A percentile compares a stretch with the other conserved stretches of the same genome.
These are phyloP conservation scores for Plasmodium inui DNA, from an alignment of 169 alveolate species.

Conservation along the genomic window DNA sequence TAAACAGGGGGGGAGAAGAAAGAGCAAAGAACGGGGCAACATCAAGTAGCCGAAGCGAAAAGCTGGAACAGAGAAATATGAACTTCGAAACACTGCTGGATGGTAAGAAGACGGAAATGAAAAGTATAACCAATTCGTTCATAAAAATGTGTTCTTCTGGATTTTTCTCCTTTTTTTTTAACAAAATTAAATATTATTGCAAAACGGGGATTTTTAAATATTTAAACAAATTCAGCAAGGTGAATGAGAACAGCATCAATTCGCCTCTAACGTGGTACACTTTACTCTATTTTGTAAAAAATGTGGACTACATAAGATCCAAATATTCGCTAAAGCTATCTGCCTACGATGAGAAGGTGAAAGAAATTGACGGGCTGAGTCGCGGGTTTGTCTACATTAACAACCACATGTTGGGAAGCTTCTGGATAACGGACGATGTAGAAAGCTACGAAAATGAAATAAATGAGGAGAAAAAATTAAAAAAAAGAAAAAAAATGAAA, in stretches of 20 bases:
- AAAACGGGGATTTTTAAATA: conserved; percentile 64
- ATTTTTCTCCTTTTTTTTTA: conserved; percentile 63
- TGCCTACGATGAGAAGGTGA: conserved; percentile 13
- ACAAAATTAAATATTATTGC: conserved; percentile 72
- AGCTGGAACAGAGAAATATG: neutral
- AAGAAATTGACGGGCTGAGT: conserved; percentile 49
- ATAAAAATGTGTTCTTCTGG: conserved; percentile 52
- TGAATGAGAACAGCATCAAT: conserved; percentile 24
- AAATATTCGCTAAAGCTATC: conserved; percentile 57
- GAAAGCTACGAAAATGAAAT: conserved; percentile 73
- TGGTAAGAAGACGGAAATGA: conserved; percentile 50
- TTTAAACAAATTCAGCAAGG: conserved; percentile 57
- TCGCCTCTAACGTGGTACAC: conserved; percentile 70
- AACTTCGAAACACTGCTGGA: neutral
- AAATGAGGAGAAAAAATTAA: conserved; percentile 31
- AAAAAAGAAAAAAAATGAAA: conserved; percentile 53
- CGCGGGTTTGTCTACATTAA: conserved; percentile 74
- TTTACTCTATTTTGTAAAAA: conserved; percentile 50
- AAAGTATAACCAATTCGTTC: conserved; percentile 41
- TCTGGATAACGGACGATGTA: conserved; percentile 70
- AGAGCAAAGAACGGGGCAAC: neutral
- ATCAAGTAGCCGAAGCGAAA: neutral
- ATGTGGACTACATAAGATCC: conserved; percentile 58
- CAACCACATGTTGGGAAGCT: conserved; percentile 73
- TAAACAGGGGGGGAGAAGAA: neutral